Evolutionary conservation across 192 early-diverging fungal species (phyloP), one percentile per base, ranked within the genome.

Genomic region (Umbelopsis sp.): DNA sequence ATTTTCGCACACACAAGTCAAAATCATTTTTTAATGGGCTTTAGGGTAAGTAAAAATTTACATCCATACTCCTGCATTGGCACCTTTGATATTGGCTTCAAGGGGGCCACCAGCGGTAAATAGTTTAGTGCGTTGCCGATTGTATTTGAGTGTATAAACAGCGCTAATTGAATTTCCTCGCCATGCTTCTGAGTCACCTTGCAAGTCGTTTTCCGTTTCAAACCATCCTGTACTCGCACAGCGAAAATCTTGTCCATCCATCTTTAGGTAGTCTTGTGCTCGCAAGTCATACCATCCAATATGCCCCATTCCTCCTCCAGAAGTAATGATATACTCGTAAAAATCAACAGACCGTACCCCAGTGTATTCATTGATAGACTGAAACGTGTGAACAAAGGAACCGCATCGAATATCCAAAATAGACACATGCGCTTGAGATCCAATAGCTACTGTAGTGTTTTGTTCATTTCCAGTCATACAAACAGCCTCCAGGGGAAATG

Each of bases 61-160:
- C n/a, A 66, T 62, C 81, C 77, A 80, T 5, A 83, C 52, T 31
- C 70, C 78, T 12, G 75, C 81, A 50, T 80, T 77, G 4, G 81
- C 65, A 20, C 81, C 81, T 66, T 71, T 77, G 24, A 83, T 71
- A 29, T 69, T 73, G 34, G 77, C 44, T 50, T 83, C 74, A 11
- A 83, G 71, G 29, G 91, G 91, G 7, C 91, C 91, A 29, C 91
- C 91, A 10, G 85, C 87, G 17, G 86, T 78, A 80, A 91, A 88
- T 43, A 92, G 65, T 26, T 70, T 77, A 16, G 77, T 77, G n/a
- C 80, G 72, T 2, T 73, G 68, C 24, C 70, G 66, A 45, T 84
- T 80, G 52, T 88, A 89, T 38, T 74, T 54, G 45, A 91, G 69
- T 29, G 87, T 72, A 67, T 92, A 93, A 16, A 92, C 67, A 0